Conservation (phyloP, 768 basidiomycete species). For the Rhodotorula graminis region DNA sequence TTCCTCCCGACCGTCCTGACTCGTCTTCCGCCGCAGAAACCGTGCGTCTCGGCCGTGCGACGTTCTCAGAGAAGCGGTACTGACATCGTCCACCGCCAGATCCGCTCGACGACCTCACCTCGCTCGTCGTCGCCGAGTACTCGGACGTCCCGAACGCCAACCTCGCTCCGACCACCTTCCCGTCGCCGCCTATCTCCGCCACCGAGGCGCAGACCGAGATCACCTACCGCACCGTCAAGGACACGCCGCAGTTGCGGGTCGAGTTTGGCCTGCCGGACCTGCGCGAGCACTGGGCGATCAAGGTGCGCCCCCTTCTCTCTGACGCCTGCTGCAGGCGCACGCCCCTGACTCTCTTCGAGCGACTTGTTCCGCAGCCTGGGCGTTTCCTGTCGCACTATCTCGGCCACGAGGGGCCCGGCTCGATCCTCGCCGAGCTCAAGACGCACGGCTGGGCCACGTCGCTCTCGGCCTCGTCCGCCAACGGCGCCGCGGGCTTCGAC, state of each 20-base stretch:
- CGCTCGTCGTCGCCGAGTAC: constrained; percentile 35
- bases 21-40: neutral
- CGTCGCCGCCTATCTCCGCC: constrained; percentile 21
- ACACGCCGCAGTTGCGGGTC: constrained; percentile 47
- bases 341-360: too few relatives aligned
- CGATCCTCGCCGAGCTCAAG: constrained; percentile 78
- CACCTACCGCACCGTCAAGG: constrained; percentile 48
- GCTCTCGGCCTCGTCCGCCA: constrained; percentile 63
- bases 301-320: constrained; percentile 42
- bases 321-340: accelerated
- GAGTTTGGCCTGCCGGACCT: constrained; percentile 41
- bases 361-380: constrained; percentile 58
- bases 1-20: neutral
- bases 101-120: constrained; percentile 37
- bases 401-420: constrained; percentile 73
- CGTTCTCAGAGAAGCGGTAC: too few relatives aligned
- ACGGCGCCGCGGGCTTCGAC: constrained; percentile 64
- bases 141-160: constrained; percentile 35
- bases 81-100: neutral
- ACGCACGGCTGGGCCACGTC: constrained; percentile 44
- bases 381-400: constrained; percentile 66
- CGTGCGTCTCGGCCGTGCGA: neutral
- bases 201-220: constrained; percentile 42
- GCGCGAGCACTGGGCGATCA: neutral
- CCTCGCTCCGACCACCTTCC: constrained; percentile 6